Base-by-base conservation (phyloP, 2,329 filamentous ascomycete species). In the Endoconidiophora polonica region DNA sequence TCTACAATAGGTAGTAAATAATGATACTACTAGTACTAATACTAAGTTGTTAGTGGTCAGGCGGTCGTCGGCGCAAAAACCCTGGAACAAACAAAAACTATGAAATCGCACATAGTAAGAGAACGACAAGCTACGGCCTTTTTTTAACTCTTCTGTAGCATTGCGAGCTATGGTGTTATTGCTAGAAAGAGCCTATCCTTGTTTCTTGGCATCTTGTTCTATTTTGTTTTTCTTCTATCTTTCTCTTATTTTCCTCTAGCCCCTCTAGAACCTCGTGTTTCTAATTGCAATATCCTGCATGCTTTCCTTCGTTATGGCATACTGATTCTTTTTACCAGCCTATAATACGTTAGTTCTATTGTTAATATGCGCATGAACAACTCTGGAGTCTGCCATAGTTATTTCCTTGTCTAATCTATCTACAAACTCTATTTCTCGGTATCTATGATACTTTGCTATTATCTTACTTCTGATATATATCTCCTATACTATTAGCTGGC, bases 171-270 rank as follows among this genome's bases (percentile, higher is more conserved):
- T 12, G 29, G 12, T 3, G 29, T 33, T 33, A 33, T 18, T 3
- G 29, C 29, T 12, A 9, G 29, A 33, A 12, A 33, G 9, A 12
- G 12, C 9, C 12, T 33, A 12, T 7, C 29, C 3, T 16, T 44
- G 5, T 33, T 26, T 47, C 7, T 50, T 47, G 26, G 10, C 14
- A 52, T 37, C 44, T 14, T 39, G 16, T 33, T 33, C 26, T 33
- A 29, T 29, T 10, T 33, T 33, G 26, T 33, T 46, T 22, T 52
- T 36, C n/a, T 45, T 48, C 16, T n/a, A 38, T 39, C 39, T n/a
- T 6, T 46, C 16, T 43, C 29, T 47, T 43, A 12, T 37, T 16
- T 16, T 38, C 33, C 26, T 38, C 12, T 9, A 29, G 4, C 26
- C 24, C 22, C 18, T 33, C 43, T 29, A 16, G 26, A 36, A 33